Base-by-base conservation (phyloP, 345 rosid species). In the Carallia pectinifolia region DNA sequence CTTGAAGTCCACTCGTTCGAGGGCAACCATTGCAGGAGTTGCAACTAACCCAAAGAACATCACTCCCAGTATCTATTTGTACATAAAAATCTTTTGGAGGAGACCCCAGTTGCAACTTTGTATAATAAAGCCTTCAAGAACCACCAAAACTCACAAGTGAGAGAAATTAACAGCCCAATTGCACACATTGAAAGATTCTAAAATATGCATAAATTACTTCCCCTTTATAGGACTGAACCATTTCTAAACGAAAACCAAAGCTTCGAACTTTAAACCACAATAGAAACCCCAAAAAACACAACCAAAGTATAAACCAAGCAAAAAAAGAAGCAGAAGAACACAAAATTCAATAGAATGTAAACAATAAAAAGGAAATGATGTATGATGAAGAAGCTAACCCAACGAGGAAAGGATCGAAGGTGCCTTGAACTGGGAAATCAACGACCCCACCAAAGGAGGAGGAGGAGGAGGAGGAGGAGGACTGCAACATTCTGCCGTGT, bases 11-110 rank as follows among this genome's bases (percentile, higher is more conserved):
- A 77, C 92, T 95, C 16, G 81, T 76, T 38, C 27, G 77, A 67
- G 99, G 99, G 73, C 99, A 95, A 61, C 97, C 99, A 81, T 79
- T 86, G 76, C 98, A 96, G 76, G 91, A 76, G 74, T 71, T 68
- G 80, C 99, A 96, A 52, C 90, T 84, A 53, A 92, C 89, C 99
- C 99, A 95, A 64, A 96, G 79, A 74, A 92, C 97, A 86, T 96
- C 97, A 81, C 99, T 96, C 61, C 98, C 97, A 2, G 99, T 92
- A 68, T 95, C 99, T 76, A 95, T 81, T 71, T 95, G 99, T 69
- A 95, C 99, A 74, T 89, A 75, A 74, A 86, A 96, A 50, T 92
- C 98, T 70, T 75, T 85, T 47, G 99, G 87, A 61, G 98, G 99
- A 77, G 87, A 76, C 60, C 99, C 99, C 80, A 96, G 58, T 74